Percentiles rank a stretch among this genome's conserved stretches.
These are phyloP conservation scores for Microstegium vimineum DNA, from an alignment of 176 grass and related monocot genomes.

Conservation along the genomic window DNA sequence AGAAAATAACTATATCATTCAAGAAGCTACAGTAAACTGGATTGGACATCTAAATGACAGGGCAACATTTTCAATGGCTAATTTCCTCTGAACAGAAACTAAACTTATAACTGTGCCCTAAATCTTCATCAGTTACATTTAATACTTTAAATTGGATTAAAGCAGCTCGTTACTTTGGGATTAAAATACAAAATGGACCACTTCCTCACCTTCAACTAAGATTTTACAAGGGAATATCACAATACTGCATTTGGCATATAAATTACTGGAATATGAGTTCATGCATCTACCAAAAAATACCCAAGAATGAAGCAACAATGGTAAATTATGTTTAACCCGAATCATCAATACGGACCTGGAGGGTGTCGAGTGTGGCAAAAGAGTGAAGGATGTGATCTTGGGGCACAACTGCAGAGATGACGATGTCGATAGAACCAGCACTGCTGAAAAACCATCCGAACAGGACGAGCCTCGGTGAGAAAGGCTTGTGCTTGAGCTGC, in stretches of 20 bases:
- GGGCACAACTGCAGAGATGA: slow-evolving; percentile 15
- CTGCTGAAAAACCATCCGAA: slow-evolving; percentile 39
- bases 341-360: slow-evolving; percentile 25
- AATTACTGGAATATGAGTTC: not conserved
- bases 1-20: not conserved
- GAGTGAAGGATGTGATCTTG: slow-evolving; percentile 31
- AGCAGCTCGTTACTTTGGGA: not conserved
- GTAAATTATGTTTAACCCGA: not conserved
- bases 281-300: not conserved
- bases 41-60: not conserved
- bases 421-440: slow-evolving; percentile 9
- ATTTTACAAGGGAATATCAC: not conserved
- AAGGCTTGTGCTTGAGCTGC: not conserved
- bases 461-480: not conserved
- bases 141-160: not conserved
- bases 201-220: not conserved
- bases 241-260: not conserved
- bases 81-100: not conserved
- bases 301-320: not conserved
- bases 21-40: not conserved
- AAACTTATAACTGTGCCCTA: not conserved
- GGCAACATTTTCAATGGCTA: not conserved
- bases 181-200: not conserved
- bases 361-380: slow-evolving; percentile 15
- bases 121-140: not conserved